Evolutionary conservation across 805 yeast species (phyloP), one percentile per base, ranked within the genome.

Genomic region (Myxozyma neglecta): DNA sequence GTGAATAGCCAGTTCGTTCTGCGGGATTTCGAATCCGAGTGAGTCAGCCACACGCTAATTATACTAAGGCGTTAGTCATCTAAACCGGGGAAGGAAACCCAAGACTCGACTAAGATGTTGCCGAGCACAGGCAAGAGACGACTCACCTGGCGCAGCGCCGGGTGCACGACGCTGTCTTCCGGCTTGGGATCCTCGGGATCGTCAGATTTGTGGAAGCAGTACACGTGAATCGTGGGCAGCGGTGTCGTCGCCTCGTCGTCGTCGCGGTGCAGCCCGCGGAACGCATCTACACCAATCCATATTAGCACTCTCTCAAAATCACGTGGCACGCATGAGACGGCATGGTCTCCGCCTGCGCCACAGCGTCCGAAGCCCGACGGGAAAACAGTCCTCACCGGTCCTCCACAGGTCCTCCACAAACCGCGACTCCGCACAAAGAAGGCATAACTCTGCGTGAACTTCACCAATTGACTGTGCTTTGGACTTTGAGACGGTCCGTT

Each of bases 161-260:
- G 74, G 55, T 86, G 84, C 29, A 93, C 76, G 48, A 84, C 90
- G n/a, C 84, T 86, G 68, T 81, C 78, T 0, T 84, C 70, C 3
- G 96, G 93, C 67, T 85, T 90, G 0, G 86, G 83, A 68, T 85
- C 96, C 46, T 80, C 83, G 0, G 87, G 86, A n/a, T 84, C 83
- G 34, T 55, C 45, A 70, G 85, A 89, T 74, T 96, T 94, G 74
- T 89, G 94, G 77, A 94, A 94, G 74, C 97, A 93, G 73, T 94
- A 96, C 4, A 89, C 91, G 70, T 96, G 92, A 42, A 94, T 81
- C 61, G 78, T 76, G 1, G 98, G 98, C 60, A 90, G 75, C 61
- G 79, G 79, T 71, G 84, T 83, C 34, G 37, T 16, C 34, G 8
- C 80, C 35, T 24, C 46, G 56, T 55, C 54, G 40, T 37, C 81